A percentile compares a stretch with the other conserved stretches of the same genome.
phyloP scores from a whole-genome alignment of 345 rosid genomes.

The Mallotus nudiflorus region DNA sequence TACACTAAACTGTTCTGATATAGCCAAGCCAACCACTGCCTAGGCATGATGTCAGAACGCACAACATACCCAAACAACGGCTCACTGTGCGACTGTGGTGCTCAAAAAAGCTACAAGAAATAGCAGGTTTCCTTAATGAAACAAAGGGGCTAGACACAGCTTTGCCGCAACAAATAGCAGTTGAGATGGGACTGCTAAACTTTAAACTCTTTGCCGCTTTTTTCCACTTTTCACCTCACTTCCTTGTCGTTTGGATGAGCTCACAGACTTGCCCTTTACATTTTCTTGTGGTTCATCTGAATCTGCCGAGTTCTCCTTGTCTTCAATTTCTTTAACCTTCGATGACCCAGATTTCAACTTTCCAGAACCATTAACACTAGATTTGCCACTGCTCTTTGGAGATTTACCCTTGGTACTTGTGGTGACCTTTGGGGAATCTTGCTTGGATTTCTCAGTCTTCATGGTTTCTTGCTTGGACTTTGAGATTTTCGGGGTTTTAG shows the following conservation, averaged over 20 bases:
- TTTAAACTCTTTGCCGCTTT: slow-evolving; percentile 54
- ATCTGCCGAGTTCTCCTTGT: slow-evolving; percentile 48
- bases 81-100: slow-evolving; percentile 17
- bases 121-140: not conserved
- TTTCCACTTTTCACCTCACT: slow-evolving; percentile 54
- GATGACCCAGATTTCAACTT: slow-evolving; percentile 53
- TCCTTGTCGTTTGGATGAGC: slow-evolving; percentile 49
- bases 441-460: slow-evolving; percentile 49
- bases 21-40: slow-evolving; percentile 14
- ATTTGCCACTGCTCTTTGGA: slow-evolving; percentile 41
- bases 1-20: slow-evolving; percentile 22
- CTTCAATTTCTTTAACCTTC: slow-evolving; percentile 49
- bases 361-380: slow-evolving; percentile 37
- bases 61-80: slow-evolving; percentile 21
- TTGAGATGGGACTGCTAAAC: not conserved
- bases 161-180: not conserved
- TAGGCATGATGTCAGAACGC: not conserved
- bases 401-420: slow-evolving; percentile 40
- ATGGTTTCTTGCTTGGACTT: slow-evolving; percentile 36
- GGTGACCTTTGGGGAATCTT: slow-evolving; percentile 39
- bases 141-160: not conserved
- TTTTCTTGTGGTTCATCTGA: slow-evolving; percentile 40
- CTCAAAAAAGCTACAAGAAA: slow-evolving; percentile 9
- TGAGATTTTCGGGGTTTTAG: slow-evolving; percentile 13
- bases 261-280: slow-evolving; percentile 41